A percentile compares a stretch with the other conserved stretches of the same genome.
These are phyloP conservation scores for Trichophyton rubrum DNA, from an alignment of 2,329 filamentous ascomycete genomes.

Conservation along the genomic window DNA sequence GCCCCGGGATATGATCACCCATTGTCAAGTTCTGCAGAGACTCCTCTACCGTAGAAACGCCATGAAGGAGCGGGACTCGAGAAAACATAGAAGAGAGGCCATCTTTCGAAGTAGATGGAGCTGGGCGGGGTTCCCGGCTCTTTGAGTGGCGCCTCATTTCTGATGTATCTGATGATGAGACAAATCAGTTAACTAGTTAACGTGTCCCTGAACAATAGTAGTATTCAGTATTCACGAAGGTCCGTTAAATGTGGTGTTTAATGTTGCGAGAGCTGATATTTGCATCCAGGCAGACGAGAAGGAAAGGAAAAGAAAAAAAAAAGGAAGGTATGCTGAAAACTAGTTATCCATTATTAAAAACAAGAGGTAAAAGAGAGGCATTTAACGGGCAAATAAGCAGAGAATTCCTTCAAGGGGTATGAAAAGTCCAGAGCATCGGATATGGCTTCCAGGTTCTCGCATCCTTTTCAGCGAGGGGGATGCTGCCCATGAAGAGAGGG, in stretches of 20 bases:
- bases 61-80: conserved; percentile 7
- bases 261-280: not conserved
- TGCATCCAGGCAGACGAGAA: not conserved
- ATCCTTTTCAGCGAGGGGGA: not conserved
- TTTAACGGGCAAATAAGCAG: not conserved
- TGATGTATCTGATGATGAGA: not conserved
- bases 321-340: not conserved
- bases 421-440: not conserved
- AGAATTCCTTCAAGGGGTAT: not conserved
- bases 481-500: not conserved
- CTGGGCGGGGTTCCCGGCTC: conserved; percentile 8
- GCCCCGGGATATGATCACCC: conserved; percentile 22
- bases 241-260: not conserved
- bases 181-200: too few relatives aligned
- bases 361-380: not conserved
- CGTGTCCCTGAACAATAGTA: not conserved
- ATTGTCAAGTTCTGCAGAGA: conserved; percentile 15
- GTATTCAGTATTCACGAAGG: too few relatives aligned
- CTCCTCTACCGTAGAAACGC: not conserved
- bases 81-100: conserved; percentile 11
- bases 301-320: not conserved
- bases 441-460: not conserved
- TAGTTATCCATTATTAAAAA: not conserved
- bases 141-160: conserved; percentile 11
- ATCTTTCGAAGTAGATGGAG: conserved; percentile 3